Base-by-base conservation (phyloP, 192 early-diverging fungal species). In the Umbelopsis sp. region DNA sequence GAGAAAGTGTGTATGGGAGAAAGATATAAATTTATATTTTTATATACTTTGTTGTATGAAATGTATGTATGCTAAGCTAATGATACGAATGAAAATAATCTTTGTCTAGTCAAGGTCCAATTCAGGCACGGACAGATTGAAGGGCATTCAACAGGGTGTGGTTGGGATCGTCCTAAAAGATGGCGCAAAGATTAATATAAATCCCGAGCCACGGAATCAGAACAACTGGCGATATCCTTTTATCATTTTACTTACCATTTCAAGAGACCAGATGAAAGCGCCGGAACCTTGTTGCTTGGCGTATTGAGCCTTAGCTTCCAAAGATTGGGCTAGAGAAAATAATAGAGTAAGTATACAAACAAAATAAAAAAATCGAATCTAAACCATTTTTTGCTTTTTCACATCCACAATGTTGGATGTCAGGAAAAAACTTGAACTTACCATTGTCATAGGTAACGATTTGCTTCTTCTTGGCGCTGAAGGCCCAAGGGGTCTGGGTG, bases 361-460 rank as follows among this genome's bases (percentile, higher is more conserved):
- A 41, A 41, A 41, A 10, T 10, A 30, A 30, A 30, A 30, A 30
- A 30, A 30, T 30, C 1, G 3, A 30, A 41, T 6, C 37, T 9
- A 41, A 41, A 10, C 37, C 37, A 9, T 41, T 9, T 41, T 1
- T 41, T 41, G 35, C 5, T 41, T 41, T 41, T 1, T 41, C 37
- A 41, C 10, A 41, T 41, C 37, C 5, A 41, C 5, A 0, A 6
- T 41, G 37, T 9, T 41, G 37, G 27, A 30, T 3, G 3, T 30
- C 27, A 3, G 27, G 27, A 30, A 30, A 30, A 30, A 30, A 30
- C 27, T 55, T 55, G 10, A 23, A 55, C 55, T n/a, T 35, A 61
- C 55, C 55, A 33, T 72, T 27, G 48, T 72, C 71, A 53, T 52
- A 72, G 4, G 71, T 72, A 21, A 72, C 45, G 11, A 72, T 35